Conservation (phyloP, 768 basidiomycete genomes). For the Strobilomyces echinocephalus region DNA sequence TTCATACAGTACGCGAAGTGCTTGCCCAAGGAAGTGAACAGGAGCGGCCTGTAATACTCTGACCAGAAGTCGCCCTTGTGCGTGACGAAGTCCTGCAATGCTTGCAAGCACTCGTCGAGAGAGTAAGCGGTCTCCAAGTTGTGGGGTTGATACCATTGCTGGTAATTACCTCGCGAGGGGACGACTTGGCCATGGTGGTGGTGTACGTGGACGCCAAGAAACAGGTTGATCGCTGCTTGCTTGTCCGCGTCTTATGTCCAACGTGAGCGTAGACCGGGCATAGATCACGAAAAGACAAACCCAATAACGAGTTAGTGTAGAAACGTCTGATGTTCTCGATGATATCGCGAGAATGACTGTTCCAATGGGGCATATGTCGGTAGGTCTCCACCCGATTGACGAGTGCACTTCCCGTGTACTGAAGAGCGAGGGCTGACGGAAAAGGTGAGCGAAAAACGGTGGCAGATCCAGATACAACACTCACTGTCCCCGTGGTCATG, state of each 20-base stretch:
- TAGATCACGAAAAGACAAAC: conserved; percentile 33
- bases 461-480: conserved; percentile 22
- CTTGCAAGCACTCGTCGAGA: conserved; percentile 57
- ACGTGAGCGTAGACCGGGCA: neutral
- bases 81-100: conserved; percentile 57
- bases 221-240: conserved; percentile 96
- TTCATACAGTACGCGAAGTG: conserved; percentile 95
- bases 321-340: conserved; percentile 93
- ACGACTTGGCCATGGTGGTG: conserved; percentile 49
- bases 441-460: neutral
- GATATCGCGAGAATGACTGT: conserved; percentile 93
- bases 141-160: conserved; percentile 77
- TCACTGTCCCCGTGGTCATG: conserved; percentile 94
- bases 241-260: conserved; percentile 79
- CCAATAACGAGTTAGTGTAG: conserved; percentile 90
- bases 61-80: conserved; percentile 75
- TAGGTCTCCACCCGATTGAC: conserved; percentile 97
- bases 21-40: conserved; percentile 81
- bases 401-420: conserved; percentile 94
- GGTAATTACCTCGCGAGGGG: conserved; percentile 66
- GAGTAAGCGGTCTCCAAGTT: conserved; percentile 66
- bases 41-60: conserved; percentile 79
- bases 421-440: conserved; percentile 76
- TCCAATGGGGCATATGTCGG: conserved; percentile 94
- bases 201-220: conserved; percentile 70